A percentile compares a stretch with the other conserved stretches of the same genome.
phyloP scores from a whole-genome alignment of 768 basidiomycete species.

The Leccinum uliginosum region DNA sequence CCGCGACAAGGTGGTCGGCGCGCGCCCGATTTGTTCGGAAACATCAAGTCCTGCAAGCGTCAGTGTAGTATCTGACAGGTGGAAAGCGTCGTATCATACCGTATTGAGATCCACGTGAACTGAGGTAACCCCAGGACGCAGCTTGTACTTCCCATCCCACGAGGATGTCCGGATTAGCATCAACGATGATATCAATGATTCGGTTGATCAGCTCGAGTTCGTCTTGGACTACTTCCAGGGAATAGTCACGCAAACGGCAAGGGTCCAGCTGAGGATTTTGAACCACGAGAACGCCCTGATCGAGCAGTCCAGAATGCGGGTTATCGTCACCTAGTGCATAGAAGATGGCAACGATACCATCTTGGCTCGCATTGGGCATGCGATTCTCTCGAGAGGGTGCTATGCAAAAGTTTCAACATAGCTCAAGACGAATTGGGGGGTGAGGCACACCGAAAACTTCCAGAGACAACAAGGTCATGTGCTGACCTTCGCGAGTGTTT shows the following conservation, averaged over 20 bases:
- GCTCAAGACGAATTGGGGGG: background rate
- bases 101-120: constrained; percentile 55
- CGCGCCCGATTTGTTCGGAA: constrained; percentile 70
- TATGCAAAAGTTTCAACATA: constrained; percentile 22
- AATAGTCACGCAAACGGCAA: constrained; percentile 39
- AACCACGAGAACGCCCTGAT: constrained; percentile 54
- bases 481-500: constrained; percentile 54
- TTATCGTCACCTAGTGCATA: constrained; percentile 59
- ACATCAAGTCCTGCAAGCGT: constrained; percentile 61
- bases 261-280: constrained; percentile 36
- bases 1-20: constrained; percentile 41
- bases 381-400: constrained; percentile 56
- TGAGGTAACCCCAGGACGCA: constrained; percentile 87
- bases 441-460: constrained; percentile 74
- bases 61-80: background rate
- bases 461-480: constrained; percentile 76
- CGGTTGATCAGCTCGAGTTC: constrained; percentile 83
- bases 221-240: constrained; percentile 49
- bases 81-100: constrained; percentile 45
- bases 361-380: constrained; percentile 58
- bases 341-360: constrained; percentile 61
- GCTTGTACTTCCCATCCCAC: constrained; percentile 90
- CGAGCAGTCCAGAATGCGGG: constrained; percentile 24
- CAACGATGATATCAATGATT: constrained; percentile 66
- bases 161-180: constrained; percentile 87